Evolutionary conservation across 805 yeast species (phyloP), one percentile per base, ranked within the genome.

Genomic region (Blastobotrys mokoenaii): DNA sequence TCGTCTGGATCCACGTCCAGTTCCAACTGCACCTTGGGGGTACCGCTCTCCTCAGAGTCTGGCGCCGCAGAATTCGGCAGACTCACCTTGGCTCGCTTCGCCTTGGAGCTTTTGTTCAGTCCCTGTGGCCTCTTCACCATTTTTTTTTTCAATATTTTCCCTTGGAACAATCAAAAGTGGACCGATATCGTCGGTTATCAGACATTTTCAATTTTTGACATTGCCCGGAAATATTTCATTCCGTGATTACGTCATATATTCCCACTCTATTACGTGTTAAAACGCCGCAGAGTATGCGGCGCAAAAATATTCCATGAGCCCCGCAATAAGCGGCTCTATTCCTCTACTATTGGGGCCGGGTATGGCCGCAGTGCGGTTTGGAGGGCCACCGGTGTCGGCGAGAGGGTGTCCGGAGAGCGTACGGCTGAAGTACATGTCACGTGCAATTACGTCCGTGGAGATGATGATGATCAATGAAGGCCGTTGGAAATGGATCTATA

Each of bases 1-100:
- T 87, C 88, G 49, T 83, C 81, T 4, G 83, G 79, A 56, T 84
- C 87, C 1, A 73, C 81, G 34, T 75, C 81, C 17, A 89, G 62
- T 57, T 83, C 90, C 32, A 89, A 80, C 3, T 79, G 72, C 27
- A 79, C 64, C 54, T 79, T 75, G 46, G 20, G 22, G 14, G 47
- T 44, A 30, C 50, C 53, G n/a, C 48, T 44, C 16, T 49, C 51
- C 8, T 44, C 49, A 1, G 50, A 30, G 35, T 47, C 55, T 36
- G 47, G 40, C 20, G 42, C 51, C 12, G n/a, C 41, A 7, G 29
- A 12, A 5, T 25, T 38, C 8, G 27, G 27, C 30, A 22, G 12
- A n/a, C 36, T 46, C 18, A 43, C 46, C n/a, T 41, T 33, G 27
- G 54, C 56, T 56, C 71, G 62, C 56, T 67, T 68, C 40, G 64